phyloP scores from a whole-genome alignment of 805 yeast genomes.

The Starmera quercuum region DNA sequence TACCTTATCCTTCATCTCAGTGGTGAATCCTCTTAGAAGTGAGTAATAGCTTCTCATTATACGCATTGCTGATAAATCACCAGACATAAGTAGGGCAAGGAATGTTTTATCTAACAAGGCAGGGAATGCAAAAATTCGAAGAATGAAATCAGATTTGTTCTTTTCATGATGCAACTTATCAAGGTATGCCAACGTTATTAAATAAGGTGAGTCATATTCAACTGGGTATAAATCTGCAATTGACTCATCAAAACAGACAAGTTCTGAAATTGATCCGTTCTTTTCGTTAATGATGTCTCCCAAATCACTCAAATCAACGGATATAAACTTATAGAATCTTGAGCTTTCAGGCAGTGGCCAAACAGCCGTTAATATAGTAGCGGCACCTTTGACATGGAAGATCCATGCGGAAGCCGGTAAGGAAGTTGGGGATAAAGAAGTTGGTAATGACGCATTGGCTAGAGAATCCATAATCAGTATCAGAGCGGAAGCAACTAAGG shows the following conservation, averaged over 20 bases:
- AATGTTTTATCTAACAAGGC: slow-evolving; percentile 82
- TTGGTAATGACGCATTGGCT: slow-evolving; percentile 72
- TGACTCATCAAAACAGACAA: slow-evolving; percentile 79
- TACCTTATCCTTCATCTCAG: slow-evolving; percentile 80
- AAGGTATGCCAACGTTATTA: slow-evolving; percentile 79
- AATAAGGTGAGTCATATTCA: slow-evolving; percentile 72
- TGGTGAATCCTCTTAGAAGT: slow-evolving; percentile 70
- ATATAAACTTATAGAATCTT: slow-evolving; percentile 58
- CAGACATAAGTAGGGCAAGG: slow-evolving; percentile 68
- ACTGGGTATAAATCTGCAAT: slow-evolving; percentile 85
- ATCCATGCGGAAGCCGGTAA: slow-evolving; percentile 95
- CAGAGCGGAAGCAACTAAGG: slow-evolving; percentile 86
- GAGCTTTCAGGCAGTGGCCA: slow-evolving; percentile 79
- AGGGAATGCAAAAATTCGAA: slow-evolving; percentile 87
- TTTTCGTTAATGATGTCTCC: slow-evolving; percentile 50
- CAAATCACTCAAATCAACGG: slow-evolving; percentile 85
- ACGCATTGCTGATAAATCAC: slow-evolving; percentile 83
- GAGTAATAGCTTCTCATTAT: slow-evolving; percentile 87
- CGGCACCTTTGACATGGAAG: slow-evolving; percentile 95
- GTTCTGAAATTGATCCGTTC: slow-evolving; percentile 39
- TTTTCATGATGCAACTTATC: slow-evolving; percentile 79
- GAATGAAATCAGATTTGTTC: slow-evolving; percentile 75
- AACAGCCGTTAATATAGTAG: slow-evolving; percentile 91
- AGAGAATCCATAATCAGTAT: slow-evolving; percentile 87
- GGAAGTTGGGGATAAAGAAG: slow-evolving; percentile 31